Base-by-base conservation (phyloP, 352 stramenopile genomes). In the Globisporangium rhizosaccharum region DNA sequence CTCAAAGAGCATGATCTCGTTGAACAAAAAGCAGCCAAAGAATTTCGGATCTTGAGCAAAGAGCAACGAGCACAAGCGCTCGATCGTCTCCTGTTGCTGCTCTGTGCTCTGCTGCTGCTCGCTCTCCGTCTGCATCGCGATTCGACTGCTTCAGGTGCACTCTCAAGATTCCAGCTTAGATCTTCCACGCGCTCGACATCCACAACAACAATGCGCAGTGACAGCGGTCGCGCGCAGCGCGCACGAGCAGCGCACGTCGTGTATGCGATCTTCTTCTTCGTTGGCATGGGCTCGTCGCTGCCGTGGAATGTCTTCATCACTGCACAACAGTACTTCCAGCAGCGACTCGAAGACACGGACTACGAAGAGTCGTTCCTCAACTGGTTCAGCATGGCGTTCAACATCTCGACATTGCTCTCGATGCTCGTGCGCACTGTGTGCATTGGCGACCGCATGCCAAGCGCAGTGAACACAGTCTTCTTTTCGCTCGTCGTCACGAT, bases 261-360 rank as follows among this genome's bases (percentile, higher is more conserved):
- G 58, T 90, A 85, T 67, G 62, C 52, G 48, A 85, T 90, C 63
- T 84, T 94, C 65, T 90, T 94, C 60, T 66, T 92, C 54, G 72
- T 86, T 44, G 85, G 85, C 69, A 67, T 94, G 57, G 83, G 77
- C 9, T 84, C 78, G 14, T 84, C 80, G 26, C 73, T 94, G 45
- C 83, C 85, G 46, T 94, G 82, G 82, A 94, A 94, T 50, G 82
- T 93, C 23, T 94, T 94, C 61, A 88, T 94, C 67, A 94, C 83
- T 3, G 85, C 81, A 20, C 77, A 91, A 60, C 65, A 73, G 51
- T 94, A 93, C 72, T 94, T 94, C 62, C 67, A 78, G 26, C 56
- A 73, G 46, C 82, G 85, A 1, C 67, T 94, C 39, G 61, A 60
- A 2, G 54, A 73, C 20, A 93, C 83, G 12, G 63, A 71, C 44